Evolutionary conservation across 805 yeast genomes (phyloP).

Genomic region (Metschnikowia corniflorae): DNA sequence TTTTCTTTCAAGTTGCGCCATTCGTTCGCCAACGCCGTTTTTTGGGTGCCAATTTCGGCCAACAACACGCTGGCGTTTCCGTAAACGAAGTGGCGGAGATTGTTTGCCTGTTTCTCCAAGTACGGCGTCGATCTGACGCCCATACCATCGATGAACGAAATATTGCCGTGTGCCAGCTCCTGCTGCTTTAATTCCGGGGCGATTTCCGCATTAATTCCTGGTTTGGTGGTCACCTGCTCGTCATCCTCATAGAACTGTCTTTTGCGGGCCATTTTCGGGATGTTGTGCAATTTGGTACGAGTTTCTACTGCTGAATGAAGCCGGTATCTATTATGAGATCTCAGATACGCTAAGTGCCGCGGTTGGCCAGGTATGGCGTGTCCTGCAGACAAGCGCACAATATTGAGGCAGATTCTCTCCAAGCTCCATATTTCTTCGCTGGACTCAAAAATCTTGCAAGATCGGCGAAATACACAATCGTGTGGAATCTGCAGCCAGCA

Average conservation of each 20-base stretch:
- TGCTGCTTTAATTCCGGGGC: slow-evolving; percentile 32
- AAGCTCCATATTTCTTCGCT: too few relatives aligned
- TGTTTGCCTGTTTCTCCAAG: slow-evolving; percentile 42
- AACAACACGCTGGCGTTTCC: slow-evolving; percentile 33
- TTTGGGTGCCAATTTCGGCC: slow-evolving; percentile 47
- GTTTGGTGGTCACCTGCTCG: slow-evolving; percentile 43
- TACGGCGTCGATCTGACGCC: slow-evolving; percentile 47
- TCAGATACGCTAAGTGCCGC: too few relatives aligned
- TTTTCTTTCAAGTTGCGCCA: slow-evolving; percentile 25
- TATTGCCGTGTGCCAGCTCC: slow-evolving; percentile 39
- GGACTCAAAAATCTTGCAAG: too few relatives aligned
- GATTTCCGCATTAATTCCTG: slow-evolving; percentile 44
- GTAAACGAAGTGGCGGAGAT: slow-evolving; percentile 36
- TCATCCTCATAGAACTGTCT: slow-evolving; percentile 48
- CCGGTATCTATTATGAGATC: too few relatives aligned
- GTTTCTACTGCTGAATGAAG: too few relatives aligned
- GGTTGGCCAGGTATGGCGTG: too few relatives aligned
- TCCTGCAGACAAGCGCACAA: too few relatives aligned
- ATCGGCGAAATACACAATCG: too few relatives aligned
- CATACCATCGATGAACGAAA: slow-evolving; percentile 49
- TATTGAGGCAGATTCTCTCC: too few relatives aligned
- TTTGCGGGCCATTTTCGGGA: slow-evolving; percentile 5
- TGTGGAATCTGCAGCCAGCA: too few relatives aligned
- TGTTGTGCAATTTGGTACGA: background rate
- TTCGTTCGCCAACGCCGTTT: slow-evolving; percentile 47